A percentile compares a stretch with the other conserved stretches of the same genome.
Conservation (phyloP, 176 grass and related monocot genomes). For the Cenchrus americanus region DNA sequence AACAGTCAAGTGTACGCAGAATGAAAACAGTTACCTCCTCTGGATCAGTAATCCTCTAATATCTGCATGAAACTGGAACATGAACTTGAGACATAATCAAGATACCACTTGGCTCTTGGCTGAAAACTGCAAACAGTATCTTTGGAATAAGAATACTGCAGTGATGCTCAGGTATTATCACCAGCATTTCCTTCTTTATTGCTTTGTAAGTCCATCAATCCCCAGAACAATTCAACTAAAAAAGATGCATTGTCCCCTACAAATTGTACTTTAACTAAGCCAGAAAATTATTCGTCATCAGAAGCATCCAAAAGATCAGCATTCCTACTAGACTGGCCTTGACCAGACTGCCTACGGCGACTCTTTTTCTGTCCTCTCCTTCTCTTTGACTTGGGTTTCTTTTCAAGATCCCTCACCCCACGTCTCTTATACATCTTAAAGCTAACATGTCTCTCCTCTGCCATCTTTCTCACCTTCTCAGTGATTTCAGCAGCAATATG, state of each 20-base stretch:
- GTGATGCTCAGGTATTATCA: neutral
- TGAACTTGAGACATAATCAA: constrained; percentile 14
- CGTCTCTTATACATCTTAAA: constrained; percentile 98
- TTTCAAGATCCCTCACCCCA: constrained; percentile 78
- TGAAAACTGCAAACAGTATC: constrained; percentile 31
- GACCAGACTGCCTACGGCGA: neutral
- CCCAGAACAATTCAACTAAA: constrained; percentile 8
- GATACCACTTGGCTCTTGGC: neutral
- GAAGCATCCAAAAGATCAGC: constrained; percentile 35
- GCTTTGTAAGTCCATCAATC: neutral
- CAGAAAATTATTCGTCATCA: constrained; percentile 37
- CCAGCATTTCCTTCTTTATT: constrained; percentile 37
- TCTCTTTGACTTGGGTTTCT: constrained; percentile 67
- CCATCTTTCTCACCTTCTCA: constrained; percentile 87
- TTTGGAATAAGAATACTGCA: neutral
- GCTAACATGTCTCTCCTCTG: constrained; percentile 82
- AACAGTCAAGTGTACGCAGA: neutral
- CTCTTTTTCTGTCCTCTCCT: constrained; percentile 50
- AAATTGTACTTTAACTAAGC: constrained; percentile 23
- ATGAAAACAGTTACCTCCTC: constrained; percentile 26
- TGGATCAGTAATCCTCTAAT: neutral
- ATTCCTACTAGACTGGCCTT: neutral
- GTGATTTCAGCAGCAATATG: constrained; percentile 85
- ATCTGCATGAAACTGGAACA: neutral
- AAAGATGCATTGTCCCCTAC: neutral